Base-by-base conservation (phyloP, 228 moss, liverwort and hornwort species). In the Sphagnum fallax region DNA sequence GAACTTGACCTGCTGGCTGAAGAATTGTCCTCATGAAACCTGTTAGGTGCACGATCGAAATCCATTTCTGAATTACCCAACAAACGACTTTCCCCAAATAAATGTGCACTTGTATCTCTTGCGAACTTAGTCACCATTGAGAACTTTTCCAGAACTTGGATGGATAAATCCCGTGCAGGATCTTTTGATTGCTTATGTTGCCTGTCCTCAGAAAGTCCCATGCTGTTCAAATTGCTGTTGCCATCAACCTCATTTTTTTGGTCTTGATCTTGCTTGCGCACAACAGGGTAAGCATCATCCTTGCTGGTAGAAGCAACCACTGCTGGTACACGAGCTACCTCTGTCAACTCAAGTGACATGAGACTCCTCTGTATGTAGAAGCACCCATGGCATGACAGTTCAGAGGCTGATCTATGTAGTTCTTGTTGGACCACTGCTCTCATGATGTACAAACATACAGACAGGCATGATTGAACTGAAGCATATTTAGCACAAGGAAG, bases 101-200 rank as follows among this genome's bases (percentile, higher is more conserved):
- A 70, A 50, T 88, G 89, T n/a, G 89, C 89, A 60, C 86, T 88
- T 12, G 92, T 94, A 66, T 94, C 94, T 67, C 89, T 79, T 13
- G 94, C 94, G 75, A 94, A 94, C 69, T 80, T 94, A 5, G 94
- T 94, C 47, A 94, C 91, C 80, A 86, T 74, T 47, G 94, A 94
- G 73, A 94, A 94, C 62, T 94, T 94, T 75, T 94, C 94, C 79
- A 94, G 68, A 51, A 94, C 94, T 70, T 94, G 82, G 66, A 94
- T 80, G 57, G 87, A 87, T 52, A 91, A 69, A 49, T 94, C 91
- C 63, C 79, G 85, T 15, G 91, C 76, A 53, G 89, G 75, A 63
- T 94, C 93, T 63, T 69, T 68, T 66, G 66, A 75, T 32, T 32
- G 32, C 63, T 58, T 68, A 60, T 68, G 67, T 79, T 74, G 76